Base-by-base conservation (phyloP, 1,284 basidiomycete species). In the Takashimella tepidaria region DNA sequence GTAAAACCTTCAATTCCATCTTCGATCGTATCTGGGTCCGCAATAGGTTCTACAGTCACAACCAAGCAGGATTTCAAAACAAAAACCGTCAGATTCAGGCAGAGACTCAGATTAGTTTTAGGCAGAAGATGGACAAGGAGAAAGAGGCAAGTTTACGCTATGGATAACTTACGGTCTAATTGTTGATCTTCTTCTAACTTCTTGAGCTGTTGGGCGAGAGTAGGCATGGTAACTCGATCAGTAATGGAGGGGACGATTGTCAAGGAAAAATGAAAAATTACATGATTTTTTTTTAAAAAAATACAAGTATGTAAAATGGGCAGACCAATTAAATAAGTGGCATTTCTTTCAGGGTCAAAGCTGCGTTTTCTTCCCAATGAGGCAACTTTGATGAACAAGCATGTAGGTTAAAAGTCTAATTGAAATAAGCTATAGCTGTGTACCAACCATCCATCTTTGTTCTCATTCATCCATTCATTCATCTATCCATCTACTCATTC, bases 121-220 rank as follows among this genome's bases (percentile, higher is more conserved):
- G n/a, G n/a, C n/a, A n/a, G n/a, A n/a, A n/a, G n/a, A n/a, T n/a
- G n/a, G n/a, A n/a, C n/a, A n/a, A n/a, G n/a, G n/a, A n/a, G n/a
- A n/a, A n/a, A n/a, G n/a, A n/a, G n/a, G n/a, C n/a, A n/a, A n/a
- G n/a, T n/a, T n/a, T n/a, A n/a, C n/a, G n/a, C n/a, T n/a, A n/a
- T n/a, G n/a, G n/a, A n/a, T n/a, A n/a, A 47, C 25, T 22, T 24
- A 44, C 22, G 42, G 20, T 19, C 42, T 19, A 78, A 73, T 1
- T 88, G 87, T 21, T 83, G 80, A 27, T 84, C 78, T 51, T 87
- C 81, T 49, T 87, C 81, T 44, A 93, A 82, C 68, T 86, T 80
- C 42, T 86, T 86, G 50, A 93, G 83, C 69, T 92, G 89, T 69
- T 92, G 82, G 3, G 86, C 86, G 37, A 93, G 81, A 2, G 87